Evolutionary conservation across 495 filamentous ascomycete genomes (phyloP).

Genomic region (Margaritispora aquatica): DNA sequence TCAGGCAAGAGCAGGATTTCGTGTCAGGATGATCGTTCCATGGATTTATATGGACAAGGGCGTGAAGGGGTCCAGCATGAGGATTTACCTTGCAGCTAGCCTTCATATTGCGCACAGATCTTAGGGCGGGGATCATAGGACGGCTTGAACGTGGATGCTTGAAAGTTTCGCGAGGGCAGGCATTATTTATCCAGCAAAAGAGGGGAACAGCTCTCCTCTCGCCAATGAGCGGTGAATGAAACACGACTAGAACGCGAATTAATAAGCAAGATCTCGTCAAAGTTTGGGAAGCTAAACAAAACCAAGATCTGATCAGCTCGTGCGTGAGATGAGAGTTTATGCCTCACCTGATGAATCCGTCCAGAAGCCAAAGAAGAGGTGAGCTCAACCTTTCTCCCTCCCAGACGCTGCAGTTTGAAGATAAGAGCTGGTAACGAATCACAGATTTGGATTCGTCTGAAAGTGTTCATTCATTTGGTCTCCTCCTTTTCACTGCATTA

Average conservation of each 20-base stretch:
- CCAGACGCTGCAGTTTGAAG: neutral
- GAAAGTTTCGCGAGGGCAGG: neutral
- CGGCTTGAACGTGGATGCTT: neutral
- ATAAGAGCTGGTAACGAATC: neutral
- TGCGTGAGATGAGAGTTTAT: neutral
- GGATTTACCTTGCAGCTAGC: slow-evolving; percentile 16
- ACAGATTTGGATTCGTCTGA: neutral
- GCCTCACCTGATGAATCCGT: neutral
- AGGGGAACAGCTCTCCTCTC: neutral
- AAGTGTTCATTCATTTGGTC: neutral
- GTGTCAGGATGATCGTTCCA: slow-evolving; percentile 2
- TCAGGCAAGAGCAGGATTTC: neutral
- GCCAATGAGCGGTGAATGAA: neutral
- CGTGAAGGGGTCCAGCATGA: slow-evolving; percentile 1
- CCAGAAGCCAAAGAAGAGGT: neutral
- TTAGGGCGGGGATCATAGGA: neutral
- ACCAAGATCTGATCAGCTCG: neutral
- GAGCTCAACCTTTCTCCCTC: too few species aligned
- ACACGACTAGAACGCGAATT: neutral
- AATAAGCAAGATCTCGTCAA: neutral
- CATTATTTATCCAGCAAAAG: neutral
- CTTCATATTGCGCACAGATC: slow-evolving; percentile 1
- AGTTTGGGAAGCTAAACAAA: neutral
- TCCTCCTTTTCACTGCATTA: neutral
- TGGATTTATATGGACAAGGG: slow-evolving; percentile 10